Conservation (phyloP, 148 eudicot species). For the Euryodendron excelsum region DNA sequence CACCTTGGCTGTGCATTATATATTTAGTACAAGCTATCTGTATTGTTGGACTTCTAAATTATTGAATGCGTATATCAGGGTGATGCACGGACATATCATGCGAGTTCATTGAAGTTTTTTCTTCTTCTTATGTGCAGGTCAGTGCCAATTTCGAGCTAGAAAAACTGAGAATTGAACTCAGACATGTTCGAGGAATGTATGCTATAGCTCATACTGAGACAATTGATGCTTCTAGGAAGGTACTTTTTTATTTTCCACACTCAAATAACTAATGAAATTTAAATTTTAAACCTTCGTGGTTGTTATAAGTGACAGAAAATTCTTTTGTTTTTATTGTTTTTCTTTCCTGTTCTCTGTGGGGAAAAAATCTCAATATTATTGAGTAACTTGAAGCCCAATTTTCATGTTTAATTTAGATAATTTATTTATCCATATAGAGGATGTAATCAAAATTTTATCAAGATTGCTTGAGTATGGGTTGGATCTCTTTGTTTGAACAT, state of each 20-base stretch:
- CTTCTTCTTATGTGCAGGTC: conserved; percentile 37
- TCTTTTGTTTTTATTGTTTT: not conserved
- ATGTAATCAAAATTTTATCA: no score
- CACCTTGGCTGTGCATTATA: not conserved
- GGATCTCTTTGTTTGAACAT: not conserved
- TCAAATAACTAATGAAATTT: not conserved
- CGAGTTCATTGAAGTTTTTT: not conserved
- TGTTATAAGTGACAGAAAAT: not conserved
- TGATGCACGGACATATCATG: not conserved
- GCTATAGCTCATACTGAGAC: conserved; percentile 77
- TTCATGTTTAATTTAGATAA: no score
- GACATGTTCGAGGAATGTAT: conserved; percentile 74
- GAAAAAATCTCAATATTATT: not conserved
- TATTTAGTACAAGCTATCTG: not conserved
- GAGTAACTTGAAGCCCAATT: not conserved
- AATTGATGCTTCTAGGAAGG: conserved; percentile 75
- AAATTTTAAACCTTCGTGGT: not conserved
- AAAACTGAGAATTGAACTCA: conserved; percentile 73
- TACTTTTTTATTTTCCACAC: conserved; percentile 20
- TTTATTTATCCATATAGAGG: no score
- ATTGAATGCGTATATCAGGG: not conserved
- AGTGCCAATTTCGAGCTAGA: conserved; percentile 58
- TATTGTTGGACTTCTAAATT: not conserved
- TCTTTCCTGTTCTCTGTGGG: not conserved
- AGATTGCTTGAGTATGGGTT: no score